phyloP scores from a whole-genome alignment of 257 asterid genomes.

The Avicennia marina region DNA sequence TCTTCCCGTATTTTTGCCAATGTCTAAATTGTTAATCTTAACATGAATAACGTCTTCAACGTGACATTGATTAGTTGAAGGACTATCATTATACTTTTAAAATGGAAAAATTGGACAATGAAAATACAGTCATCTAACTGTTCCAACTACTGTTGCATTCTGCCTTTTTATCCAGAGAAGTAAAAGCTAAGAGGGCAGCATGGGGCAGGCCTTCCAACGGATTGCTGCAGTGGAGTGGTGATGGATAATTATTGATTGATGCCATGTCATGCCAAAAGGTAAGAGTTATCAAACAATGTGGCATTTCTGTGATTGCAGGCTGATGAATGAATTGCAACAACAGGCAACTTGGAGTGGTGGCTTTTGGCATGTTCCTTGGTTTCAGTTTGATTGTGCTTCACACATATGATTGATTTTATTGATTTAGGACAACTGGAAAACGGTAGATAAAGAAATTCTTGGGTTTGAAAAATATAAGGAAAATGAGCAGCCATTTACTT shows the following conservation, averaged over 20 bases:
- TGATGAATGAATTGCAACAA: conserved; percentile 27
- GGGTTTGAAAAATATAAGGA: background rate
- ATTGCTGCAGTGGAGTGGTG: background rate
- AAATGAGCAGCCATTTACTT: background rate
- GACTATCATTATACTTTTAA: too few relatives aligned
- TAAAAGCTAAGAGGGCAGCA: too few relatives aligned
- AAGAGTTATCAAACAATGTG: conserved; percentile 20
- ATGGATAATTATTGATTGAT: conserved; percentile 14
- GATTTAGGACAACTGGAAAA: background rate
- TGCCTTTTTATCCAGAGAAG: too few relatives aligned
- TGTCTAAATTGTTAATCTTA: too few relatives aligned
- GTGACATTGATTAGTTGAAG: too few relatives aligned
- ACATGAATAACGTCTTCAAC: too few relatives aligned
- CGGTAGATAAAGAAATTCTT: too few relatives aligned
- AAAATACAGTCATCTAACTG: too few relatives aligned
- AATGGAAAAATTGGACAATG: too few relatives aligned
- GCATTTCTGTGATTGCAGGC: conserved; percentile 25
- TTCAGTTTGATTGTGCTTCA: background rate
- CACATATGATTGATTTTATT: conserved; percentile 7
- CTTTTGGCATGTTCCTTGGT: conserved; percentile 29
- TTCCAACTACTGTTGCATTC: too few relatives aligned
- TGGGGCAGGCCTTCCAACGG: background rate
- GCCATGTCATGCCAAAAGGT: conserved; percentile 20
- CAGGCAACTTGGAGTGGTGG: conserved; percentile 12
- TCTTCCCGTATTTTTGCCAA: too few relatives aligned